Base-by-base conservation (phyloP, 1,284 basidiomycete species). In the Coriolopsis trogii region DNA sequence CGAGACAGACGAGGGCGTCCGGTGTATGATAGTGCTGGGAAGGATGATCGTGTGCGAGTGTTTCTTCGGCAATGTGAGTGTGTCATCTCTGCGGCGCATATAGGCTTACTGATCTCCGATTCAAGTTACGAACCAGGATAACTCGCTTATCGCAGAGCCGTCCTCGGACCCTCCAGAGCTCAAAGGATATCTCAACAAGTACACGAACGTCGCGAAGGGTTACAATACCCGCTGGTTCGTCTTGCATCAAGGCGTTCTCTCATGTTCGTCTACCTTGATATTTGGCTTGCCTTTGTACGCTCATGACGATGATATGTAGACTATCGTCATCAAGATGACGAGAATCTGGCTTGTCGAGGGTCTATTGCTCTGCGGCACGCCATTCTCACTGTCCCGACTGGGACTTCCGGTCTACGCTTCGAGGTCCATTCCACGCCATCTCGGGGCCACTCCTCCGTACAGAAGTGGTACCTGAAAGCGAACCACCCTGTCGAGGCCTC, bases 221-320 rank as follows among this genome's bases (percentile, higher is more conserved):
- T 98, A 95, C 71, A 89, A 88, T 61, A 91, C 91, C 0, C 80
- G 96, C 0, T 98, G 95, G 94, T 97, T 98, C 65, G 94, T 98
- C 0, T 80, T 98, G 31, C 86, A 91, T 62, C 84, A 91, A 55
- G 96, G 94, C 5, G 77, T 90, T 28, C 72, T 96, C 10, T 92
- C 89, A 24, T 95, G 91, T 89, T 66, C 33, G 85, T 77, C 10
- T 5, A 7, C 3, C 7, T 9, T 50, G 6, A n/a, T 4, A 16
- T 4, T 7, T 16, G 13, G 8, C 6, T 16, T 3, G 33, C n/a
- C 2, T 34, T 7, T 18, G n/a, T 18, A 34, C 33, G n/a, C n/a
- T n/a, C n/a, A n/a, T n/a, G n/a, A 16, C 13, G 33, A 6, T 4
- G 13, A 18, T 23, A 21, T 53, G n/a, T 55, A 91, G 88, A 96